phyloP scores from a whole-genome alignment of 1,284 basidiomycete genomes.

The Microbotryum scabiosae region DNA sequence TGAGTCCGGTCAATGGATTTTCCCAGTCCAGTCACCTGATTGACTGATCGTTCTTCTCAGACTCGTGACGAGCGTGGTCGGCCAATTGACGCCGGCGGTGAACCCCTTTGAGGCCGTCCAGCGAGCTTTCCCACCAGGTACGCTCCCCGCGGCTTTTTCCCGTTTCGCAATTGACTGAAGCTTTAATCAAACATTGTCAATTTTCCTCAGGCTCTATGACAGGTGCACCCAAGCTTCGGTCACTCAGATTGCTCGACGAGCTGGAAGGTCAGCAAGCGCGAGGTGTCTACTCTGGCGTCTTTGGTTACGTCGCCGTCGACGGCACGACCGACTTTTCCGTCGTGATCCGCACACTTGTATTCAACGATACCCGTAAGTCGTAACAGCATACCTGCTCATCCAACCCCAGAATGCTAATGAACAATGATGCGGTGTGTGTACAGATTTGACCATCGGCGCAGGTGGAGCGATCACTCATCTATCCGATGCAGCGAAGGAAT shows the following conservation, averaged over 20 bases:
- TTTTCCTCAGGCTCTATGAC: constrained; percentile 77
- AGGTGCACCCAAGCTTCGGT: constrained; percentile 89
- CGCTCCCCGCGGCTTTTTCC: constrained; percentile 20
- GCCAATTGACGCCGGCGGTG: constrained; percentile 46
- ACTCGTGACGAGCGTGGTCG: constrained; percentile 87
- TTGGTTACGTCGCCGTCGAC: constrained; percentile 85
- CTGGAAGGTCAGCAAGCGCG: constrained; percentile 62
- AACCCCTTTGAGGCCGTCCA: constrained; percentile 63
- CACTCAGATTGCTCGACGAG: constrained; percentile 76
- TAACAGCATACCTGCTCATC: neutral
- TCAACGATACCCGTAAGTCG: constrained; percentile 49
- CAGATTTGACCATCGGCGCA: constrained; percentile 57
- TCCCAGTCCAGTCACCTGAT: neutral
- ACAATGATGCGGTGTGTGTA: neutral
- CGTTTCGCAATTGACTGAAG: constrained; percentile 7
- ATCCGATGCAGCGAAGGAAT: constrained; percentile 76
- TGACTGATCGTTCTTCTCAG: neutral
- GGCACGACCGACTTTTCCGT: constrained; percentile 80
- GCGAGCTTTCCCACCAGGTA: constrained; percentile 78
- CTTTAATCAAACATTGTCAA: neutral
- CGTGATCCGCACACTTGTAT: constrained; percentile 88
- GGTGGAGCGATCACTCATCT: constrained; percentile 94
- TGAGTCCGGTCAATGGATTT: constrained; percentile 1
- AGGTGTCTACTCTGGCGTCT: constrained; percentile 83
- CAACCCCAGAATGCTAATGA: neutral